Percentiles rank a stretch among this genome's conserved stretches.
phyloP scores from a whole-genome alignment of 129 eudicot species.

The Mikania micrantha region DNA sequence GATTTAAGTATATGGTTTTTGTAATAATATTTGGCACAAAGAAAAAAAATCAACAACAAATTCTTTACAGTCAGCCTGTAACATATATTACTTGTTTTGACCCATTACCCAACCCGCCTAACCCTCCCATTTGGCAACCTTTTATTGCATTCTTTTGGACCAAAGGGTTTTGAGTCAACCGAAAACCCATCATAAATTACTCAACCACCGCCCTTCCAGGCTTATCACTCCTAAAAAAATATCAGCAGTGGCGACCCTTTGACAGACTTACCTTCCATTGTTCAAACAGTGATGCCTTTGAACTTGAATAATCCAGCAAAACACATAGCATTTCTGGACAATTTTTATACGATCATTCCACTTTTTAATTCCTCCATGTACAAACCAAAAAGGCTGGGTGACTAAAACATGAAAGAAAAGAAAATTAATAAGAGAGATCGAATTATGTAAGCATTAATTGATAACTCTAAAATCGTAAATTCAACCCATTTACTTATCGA shows the following conservation, averaged over 20 bases:
- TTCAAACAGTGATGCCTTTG: conserved; percentile 41
- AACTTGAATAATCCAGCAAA: conserved; percentile 57
- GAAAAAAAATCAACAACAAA: background rate
- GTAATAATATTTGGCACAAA: background rate
- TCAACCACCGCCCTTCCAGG: background rate
- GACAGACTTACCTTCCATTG: conserved; percentile 53
- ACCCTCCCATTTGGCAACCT: background rate
- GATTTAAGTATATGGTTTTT: background rate
- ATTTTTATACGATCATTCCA: conserved; percentile 57
- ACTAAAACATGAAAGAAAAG: conserved; percentile 33
- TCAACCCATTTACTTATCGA: background rate
- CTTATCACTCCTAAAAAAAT: background rate
- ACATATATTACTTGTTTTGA: background rate
- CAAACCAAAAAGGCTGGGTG: conserved; percentile 48
- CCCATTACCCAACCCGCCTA: background rate
- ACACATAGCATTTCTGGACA: conserved; percentile 62
- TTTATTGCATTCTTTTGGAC: background rate
- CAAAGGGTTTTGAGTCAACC: background rate
- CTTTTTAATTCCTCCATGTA: conserved; percentile 73
- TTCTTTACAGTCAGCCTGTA: background rate
- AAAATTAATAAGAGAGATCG: background rate
- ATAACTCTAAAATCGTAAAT: background rate
- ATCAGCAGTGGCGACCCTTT: background rate
- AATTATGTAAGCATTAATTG: background rate
- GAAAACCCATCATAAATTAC: background rate